A percentile compares a stretch with the other conserved stretches of the same genome.
These are phyloP conservation scores for Strobilomyces confusus DNA, from an alignment of 768 basidiomycete species.

Conservation along the genomic window DNA sequence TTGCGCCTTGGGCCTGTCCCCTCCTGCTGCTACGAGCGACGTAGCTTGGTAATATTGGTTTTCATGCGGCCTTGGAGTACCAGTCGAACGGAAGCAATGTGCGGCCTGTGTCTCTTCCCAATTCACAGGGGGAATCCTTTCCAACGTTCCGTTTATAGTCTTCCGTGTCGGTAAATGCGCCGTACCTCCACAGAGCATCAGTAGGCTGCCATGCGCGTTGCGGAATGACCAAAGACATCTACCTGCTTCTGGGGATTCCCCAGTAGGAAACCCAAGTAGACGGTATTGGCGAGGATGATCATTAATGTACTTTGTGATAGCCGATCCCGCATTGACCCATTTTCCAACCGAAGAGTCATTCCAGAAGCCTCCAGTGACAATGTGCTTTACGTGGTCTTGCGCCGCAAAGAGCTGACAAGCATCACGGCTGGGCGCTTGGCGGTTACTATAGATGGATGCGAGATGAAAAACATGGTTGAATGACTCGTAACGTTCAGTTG, in stretches of 20 bases:
- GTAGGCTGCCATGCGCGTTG: too few species aligned
- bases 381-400: constrained; percentile 14
- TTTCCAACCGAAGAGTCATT: background rate
- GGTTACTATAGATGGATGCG: constrained; percentile 26
- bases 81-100: too few species aligned
- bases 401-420: constrained; percentile 10
- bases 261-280: background rate
- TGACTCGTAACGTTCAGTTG: constrained; percentile 29
- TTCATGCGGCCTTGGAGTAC: too few species aligned
- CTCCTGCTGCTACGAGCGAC: too few species aligned
- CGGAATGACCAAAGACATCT: too few species aligned
- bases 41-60: too few species aligned
- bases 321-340: background rate
- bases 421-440: constrained; percentile 28
- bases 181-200: too few species aligned
- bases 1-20: too few species aligned
- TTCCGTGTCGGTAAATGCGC: too few species aligned
- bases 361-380: constrained; percentile 14
- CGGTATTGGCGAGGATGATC: background rate
- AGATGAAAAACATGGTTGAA: constrained; percentile 27
- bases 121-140: too few species aligned
- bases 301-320: background rate
- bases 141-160: too few species aligned
- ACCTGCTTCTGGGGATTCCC: background rate
- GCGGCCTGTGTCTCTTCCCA: too few species aligned